Percentiles rank a stretch among this genome's conserved stretches.
phyloP scores from a whole-genome alignment of 2,329 filamentous ascomycete genomes.

The Trichoderma cornu-damae region DNA sequence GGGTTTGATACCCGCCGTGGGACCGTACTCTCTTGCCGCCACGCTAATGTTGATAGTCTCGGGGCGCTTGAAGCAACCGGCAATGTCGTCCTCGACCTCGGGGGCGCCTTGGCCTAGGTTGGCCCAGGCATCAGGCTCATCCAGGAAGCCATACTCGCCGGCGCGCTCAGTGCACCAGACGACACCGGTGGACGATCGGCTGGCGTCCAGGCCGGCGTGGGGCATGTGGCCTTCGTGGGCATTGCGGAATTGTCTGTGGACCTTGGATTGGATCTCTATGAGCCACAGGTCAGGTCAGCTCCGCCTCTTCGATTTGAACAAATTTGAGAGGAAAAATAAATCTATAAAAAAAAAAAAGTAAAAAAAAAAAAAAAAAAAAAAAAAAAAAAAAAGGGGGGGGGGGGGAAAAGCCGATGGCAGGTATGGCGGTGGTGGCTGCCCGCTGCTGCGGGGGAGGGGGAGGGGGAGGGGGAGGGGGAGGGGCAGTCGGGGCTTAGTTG shows the following conservation, averaged over 20 bases:
- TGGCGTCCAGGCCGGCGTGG: slow-evolving; percentile 85
- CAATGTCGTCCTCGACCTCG: slow-evolving; percentile 89
- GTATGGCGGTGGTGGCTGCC: not conserved
- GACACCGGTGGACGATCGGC: slow-evolving; percentile 83
- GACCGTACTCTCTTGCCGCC: slow-evolving; percentile 81
- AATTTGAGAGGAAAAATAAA: no score
- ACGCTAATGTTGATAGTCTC: slow-evolving; percentile 71
- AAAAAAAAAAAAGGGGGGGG: no score
- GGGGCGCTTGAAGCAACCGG: slow-evolving; percentile 80
- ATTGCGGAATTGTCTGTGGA: slow-evolving; percentile 82
- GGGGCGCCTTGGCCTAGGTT: slow-evolving; percentile 93
- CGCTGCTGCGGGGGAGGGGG: slow-evolving; percentile 20
- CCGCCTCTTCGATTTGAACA: not conserved
- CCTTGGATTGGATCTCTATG: slow-evolving; percentile 72
- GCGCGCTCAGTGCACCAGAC: slow-evolving; percentile 90
- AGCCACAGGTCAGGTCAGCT: slow-evolving; percentile 18
- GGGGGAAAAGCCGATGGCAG: not conserved
- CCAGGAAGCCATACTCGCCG: slow-evolving; percentile 79
- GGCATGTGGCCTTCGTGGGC: slow-evolving; percentile 87
- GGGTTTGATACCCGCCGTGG: slow-evolving; percentile 89
- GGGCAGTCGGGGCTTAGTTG: slow-evolving; percentile 9
- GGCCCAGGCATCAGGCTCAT: slow-evolving; percentile 78
- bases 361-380: no score
- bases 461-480: slow-evolving; percentile 19
- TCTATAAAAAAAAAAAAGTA: no score